Conservation (phyloP, 306 rosid genomes). For the Medicago lupulina region DNA sequence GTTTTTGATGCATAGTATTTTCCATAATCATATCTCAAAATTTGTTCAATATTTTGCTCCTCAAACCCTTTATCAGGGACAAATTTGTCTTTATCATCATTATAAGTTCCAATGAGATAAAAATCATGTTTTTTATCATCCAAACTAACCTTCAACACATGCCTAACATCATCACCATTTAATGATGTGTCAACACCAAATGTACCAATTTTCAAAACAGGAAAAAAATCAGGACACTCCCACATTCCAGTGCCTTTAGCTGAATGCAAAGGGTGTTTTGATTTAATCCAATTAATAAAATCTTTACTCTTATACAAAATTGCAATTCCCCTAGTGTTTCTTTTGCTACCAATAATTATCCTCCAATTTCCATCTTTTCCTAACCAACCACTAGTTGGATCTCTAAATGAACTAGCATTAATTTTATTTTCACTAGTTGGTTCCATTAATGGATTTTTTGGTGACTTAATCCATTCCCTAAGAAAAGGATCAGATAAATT, state of each 20-base stretch:
- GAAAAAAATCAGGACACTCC: conserved; percentile 93
- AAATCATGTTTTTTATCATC: conserved; percentile 68
- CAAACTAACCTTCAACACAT: conserved; percentile 77
- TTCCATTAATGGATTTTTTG: conserved; percentile 64
- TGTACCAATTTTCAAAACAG: conserved; percentile 42
- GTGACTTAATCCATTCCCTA: conserved; percentile 71
- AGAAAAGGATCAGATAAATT: conserved; percentile 73
- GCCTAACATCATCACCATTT: conserved; percentile 48
- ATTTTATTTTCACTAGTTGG: conserved; percentile 57
- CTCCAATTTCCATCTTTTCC: conserved; percentile 73
- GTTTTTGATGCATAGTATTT: conserved; percentile 93
- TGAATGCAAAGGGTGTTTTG: conserved; percentile 69
- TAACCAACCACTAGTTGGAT: conserved; percentile 85
- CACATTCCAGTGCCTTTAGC: conserved; percentile 71
- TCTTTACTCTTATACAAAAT: conserved; percentile 69
- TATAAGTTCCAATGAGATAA: conserved; percentile 70
- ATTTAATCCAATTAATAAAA: conserved; percentile 59
- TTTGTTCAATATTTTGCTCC: conserved; percentile 14
- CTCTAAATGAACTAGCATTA: conserved; percentile 74
- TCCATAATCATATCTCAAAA: conserved; percentile 83
- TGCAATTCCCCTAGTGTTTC: conserved; percentile 54
- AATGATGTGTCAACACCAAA: conserved; percentile 61
- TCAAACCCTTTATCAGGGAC: conserved; percentile 55
- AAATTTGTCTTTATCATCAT: conserved; percentile 52
- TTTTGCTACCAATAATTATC: conserved; percentile 62